phyloP scores from a whole-genome alignment of 139 green algal genomes.

The Chlorokybus atmophyticus region DNA sequence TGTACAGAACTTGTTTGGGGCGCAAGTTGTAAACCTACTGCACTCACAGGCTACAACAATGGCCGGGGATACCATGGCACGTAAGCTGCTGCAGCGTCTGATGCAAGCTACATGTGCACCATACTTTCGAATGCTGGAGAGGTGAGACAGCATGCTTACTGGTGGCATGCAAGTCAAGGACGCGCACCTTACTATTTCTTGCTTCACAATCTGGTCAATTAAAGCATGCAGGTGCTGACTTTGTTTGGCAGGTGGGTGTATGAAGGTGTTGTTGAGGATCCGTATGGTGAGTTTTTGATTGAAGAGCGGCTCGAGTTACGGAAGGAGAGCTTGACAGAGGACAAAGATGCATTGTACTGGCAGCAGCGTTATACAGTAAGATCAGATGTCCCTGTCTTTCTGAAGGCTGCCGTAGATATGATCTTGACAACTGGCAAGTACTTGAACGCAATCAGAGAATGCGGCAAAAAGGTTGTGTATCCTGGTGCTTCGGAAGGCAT shows the following conservation, averaged over 20 bases:
- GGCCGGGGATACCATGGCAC: slow-evolving; percentile 37
- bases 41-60: slow-evolving; percentile 18
- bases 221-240: no score
- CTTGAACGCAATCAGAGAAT: slow-evolving; percentile 72
- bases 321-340: slow-evolving; percentile 9
- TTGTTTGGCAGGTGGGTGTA: slow-evolving; percentile 56
- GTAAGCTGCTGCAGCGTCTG: slow-evolving; percentile 47
- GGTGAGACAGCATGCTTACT: background rate
- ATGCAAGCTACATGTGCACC: background rate
- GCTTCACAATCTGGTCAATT: no score
- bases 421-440: slow-evolving; percentile 62
- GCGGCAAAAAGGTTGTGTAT: slow-evolving; percentile 17
- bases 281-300: slow-evolving; percentile 75
- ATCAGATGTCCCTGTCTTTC: slow-evolving; percentile 56
- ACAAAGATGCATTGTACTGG: slow-evolving; percentile 49
- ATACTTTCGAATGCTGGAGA: slow-evolving; percentile 3
- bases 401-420: slow-evolving; percentile 25
- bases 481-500: background rate
- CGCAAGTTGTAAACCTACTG: slow-evolving; percentile 57
- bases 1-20: slow-evolving; percentile 18
- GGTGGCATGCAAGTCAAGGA: no score
- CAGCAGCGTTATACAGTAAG: slow-evolving; percentile 53
- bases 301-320: background rate
- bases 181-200: no score
- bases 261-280: slow-evolving; percentile 62